phyloP scores from a whole-genome alignment of 2,329 filamentous ascomycete genomes.

The Ophiostoma ulmi region DNA sequence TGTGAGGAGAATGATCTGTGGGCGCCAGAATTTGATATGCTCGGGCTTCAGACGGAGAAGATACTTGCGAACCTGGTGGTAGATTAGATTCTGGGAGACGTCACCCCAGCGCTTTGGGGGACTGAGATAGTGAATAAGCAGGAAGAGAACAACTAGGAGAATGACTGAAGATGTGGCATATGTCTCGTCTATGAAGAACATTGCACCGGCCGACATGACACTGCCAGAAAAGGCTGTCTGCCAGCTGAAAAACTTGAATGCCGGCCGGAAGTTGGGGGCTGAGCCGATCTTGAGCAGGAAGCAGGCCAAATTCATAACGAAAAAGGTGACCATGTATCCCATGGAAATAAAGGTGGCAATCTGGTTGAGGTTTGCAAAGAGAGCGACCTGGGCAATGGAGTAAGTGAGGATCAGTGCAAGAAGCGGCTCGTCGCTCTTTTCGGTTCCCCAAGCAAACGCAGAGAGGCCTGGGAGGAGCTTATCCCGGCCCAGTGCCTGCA shows the following conservation, averaged over 20 bases:
- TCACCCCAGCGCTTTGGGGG: constrained; percentile 87
- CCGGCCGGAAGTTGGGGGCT: constrained; percentile 81
- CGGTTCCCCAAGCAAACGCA: constrained; percentile 68
- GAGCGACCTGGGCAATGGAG: constrained; percentile 67
- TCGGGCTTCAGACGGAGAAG: constrained; percentile 76
- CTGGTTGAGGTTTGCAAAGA: constrained; percentile 78
- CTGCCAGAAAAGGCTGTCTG: constrained; percentile 72
- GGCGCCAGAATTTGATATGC: constrained; percentile 90
- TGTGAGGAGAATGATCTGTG: constrained; percentile 77
- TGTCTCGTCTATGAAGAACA: constrained; percentile 85
- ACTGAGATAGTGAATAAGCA: constrained; percentile 78
- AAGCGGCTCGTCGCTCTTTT: constrained; percentile 66
- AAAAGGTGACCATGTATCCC: constrained; percentile 82
- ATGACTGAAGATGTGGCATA: constrained; percentile 72
- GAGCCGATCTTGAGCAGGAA: constrained; percentile 83
- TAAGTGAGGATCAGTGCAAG: constrained; percentile 73
- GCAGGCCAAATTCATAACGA: constrained; percentile 82
- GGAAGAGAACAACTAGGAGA: constrained; percentile 69
- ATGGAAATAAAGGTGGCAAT: constrained; percentile 88
- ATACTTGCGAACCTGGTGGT: constrained; percentile 81
- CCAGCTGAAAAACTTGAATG: constrained; percentile 86
- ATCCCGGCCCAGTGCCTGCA: constrained; percentile 78
- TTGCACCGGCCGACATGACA: constrained; percentile 69
- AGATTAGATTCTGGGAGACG: constrained; percentile 83
- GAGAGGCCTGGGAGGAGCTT: constrained; percentile 70